Conservation (phyloP, 2,329 filamentous ascomycete genomes). For the Trichoderma cornu-damae region DNA sequence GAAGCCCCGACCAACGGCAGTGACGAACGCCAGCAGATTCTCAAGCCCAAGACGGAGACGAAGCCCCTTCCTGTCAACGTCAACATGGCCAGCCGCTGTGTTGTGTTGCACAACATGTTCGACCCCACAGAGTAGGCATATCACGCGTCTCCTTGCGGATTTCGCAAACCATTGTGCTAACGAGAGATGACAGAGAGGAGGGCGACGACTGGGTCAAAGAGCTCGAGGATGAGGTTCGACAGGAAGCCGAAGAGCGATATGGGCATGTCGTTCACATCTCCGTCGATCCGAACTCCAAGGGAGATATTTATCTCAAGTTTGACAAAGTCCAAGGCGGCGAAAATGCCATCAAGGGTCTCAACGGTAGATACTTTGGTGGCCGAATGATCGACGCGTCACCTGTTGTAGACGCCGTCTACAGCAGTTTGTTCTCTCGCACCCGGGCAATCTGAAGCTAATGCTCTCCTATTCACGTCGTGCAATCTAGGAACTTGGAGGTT, state of each 20-base stretch:
- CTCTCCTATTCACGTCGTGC: slow-evolving; percentile 38
- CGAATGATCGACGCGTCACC: slow-evolving; percentile 89
- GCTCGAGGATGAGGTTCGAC: slow-evolving; percentile 85
- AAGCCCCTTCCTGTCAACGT: slow-evolving; percentile 79
- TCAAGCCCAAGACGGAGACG: slow-evolving; percentile 72
- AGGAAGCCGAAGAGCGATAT: slow-evolving; percentile 92
- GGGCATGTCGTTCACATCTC: slow-evolving; percentile 96
- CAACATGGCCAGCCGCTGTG: slow-evolving; percentile 88
- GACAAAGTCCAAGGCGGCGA: slow-evolving; percentile 91
- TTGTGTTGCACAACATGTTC: slow-evolving; percentile 94
- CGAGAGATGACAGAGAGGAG: slow-evolving; percentile 60
- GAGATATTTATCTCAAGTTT: slow-evolving; percentile 98
- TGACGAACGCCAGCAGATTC: slow-evolving; percentile 61
- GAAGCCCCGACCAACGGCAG: slow-evolving; percentile 62
- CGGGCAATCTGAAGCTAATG: slow-evolving; percentile 70
- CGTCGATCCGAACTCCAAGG: slow-evolving; percentile 85
- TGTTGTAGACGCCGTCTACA: slow-evolving; percentile 98
- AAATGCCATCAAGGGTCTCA: slow-evolving; percentile 95
- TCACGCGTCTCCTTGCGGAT: background rate
- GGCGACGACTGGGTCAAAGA: slow-evolving; percentile 87
- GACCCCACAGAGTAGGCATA: slow-evolving; percentile 77
- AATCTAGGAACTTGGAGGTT: slow-evolving; percentile 47
- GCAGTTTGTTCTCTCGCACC: slow-evolving; percentile 85
- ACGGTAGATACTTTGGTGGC: slow-evolving; percentile 92
- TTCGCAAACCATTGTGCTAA: slow-evolving; percentile 29